Conservation (phyloP, 2,329 filamentous ascomycete genomes). For the Aspergillus sp. region DNA sequence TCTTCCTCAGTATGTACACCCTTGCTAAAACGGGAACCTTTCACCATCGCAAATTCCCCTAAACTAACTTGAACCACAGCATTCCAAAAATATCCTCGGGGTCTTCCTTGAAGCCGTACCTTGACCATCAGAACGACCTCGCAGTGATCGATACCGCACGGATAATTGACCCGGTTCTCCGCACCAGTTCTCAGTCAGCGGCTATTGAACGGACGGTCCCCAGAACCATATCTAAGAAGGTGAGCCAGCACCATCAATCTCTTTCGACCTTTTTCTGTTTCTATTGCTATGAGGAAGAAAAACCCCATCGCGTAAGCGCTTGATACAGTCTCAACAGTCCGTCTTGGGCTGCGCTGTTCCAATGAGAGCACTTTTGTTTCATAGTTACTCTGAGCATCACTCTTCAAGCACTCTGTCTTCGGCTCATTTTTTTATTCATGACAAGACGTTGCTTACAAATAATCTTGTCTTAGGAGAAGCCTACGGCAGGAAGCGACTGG, state of each 20-base stretch:
- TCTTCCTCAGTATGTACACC: slow-evolving; percentile 8
- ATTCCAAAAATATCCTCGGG: slow-evolving; percentile 58
- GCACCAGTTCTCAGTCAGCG: slow-evolving; percentile 29
- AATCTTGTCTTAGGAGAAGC: slow-evolving; percentile 52
- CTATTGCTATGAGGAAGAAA: slow-evolving; percentile 72
- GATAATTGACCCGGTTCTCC: slow-evolving; percentile 54
- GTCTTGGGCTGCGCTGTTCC: slow-evolving; percentile 79
- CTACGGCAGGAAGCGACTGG: slow-evolving; percentile 80
- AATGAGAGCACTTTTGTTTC: slow-evolving; percentile 68
- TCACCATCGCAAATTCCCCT: not conserved
- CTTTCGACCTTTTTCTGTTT: slow-evolving; percentile 7
- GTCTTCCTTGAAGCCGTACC: slow-evolving; percentile 57
- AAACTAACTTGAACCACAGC: slow-evolving; percentile 30
- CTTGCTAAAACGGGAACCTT: not conserved
- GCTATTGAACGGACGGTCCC: not conserved
- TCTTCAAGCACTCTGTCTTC: slow-evolving; percentile 8
- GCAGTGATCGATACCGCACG: slow-evolving; percentile 58
- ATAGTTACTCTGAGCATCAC: slow-evolving; percentile 72
- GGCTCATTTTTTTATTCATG: slow-evolving; percentile 11
- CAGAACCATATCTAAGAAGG: slow-evolving; percentile 49
- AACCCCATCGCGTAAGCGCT: slow-evolving; percentile 66
- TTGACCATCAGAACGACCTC: slow-evolving; percentile 57
- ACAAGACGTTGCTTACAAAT: slow-evolving; percentile 16
- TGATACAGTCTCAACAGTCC: slow-evolving; percentile 74
- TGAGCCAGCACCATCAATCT: slow-evolving; percentile 40